phyloP scores from a whole-genome alignment of 202 grass and related monocot genomes.

The Panicum hallii region DNA sequence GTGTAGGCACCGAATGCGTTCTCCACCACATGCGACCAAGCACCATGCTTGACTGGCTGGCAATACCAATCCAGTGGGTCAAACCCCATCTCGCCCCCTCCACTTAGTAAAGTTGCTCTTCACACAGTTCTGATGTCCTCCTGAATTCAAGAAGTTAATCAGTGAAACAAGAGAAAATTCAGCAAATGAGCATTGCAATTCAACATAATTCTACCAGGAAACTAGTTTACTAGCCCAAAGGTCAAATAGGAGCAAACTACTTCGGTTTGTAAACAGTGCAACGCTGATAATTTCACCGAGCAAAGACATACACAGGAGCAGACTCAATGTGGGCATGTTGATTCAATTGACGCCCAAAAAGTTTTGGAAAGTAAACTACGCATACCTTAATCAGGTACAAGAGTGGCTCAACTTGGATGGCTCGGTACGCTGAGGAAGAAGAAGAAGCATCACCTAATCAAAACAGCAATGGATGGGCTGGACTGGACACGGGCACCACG shows the following conservation, averaged over 20 bases:
- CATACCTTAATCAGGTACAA: background rate
- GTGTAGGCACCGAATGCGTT: conserved; percentile 86
- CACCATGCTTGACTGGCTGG: conserved; percentile 69
- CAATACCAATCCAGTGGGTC: conserved; percentile 85
- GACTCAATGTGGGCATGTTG: no score
- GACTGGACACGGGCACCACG: background rate
- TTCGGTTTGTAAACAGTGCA: background rate
- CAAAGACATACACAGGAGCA: background rate
- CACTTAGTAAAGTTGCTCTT: conserved; percentile 22
- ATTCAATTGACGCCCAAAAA: background rate
- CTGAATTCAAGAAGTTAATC: conserved; percentile 2
- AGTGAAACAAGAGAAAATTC: background rate
- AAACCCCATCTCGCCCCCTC: conserved; percentile 64
- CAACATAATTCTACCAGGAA: conserved; percentile 31
- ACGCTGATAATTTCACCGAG: background rate
- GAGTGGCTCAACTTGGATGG: background rate
- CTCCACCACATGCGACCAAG: conserved; percentile 68
- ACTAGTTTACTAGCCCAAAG: background rate
- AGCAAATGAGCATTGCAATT: background rate
- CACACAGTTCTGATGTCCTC: conserved; percentile 26
- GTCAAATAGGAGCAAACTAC: background rate
- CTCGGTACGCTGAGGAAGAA: background rate
- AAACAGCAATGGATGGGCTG: background rate
- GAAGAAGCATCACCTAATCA: background rate
- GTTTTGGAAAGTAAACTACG: background rate